Conservation (phyloP, 2,329 filamentous ascomycete genomes). For the Cladosporium sphaerospermum region DNA sequence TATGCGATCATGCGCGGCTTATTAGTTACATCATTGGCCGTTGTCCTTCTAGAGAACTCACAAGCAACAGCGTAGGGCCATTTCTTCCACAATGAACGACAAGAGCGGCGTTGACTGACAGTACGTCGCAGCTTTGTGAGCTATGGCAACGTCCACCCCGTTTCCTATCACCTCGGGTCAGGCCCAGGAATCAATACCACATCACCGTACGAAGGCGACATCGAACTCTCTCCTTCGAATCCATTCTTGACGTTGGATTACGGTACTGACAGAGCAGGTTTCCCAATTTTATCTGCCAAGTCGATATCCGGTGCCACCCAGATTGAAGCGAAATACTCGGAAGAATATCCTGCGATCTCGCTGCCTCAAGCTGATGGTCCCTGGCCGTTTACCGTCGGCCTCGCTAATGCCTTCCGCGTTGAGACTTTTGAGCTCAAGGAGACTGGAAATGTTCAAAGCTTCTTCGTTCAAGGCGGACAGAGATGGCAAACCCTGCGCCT, state of each 20-base stretch:
- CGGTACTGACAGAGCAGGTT: conserved; percentile 30
- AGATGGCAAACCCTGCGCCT: conserved; percentile 36
- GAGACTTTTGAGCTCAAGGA: conserved; percentile 36
- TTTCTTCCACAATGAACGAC: no score
- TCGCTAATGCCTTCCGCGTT: conserved; percentile 33
- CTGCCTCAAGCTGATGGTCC: conserved; percentile 31
- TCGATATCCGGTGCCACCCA: conserved; percentile 24
- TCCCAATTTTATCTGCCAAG: conserved; percentile 29
- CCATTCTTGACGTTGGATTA: conserved; percentile 15
- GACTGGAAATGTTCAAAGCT: conserved; percentile 26
- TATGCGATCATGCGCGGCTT: no score
- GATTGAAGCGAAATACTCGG: conserved; percentile 34
- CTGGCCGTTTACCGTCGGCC: conserved; percentile 22
- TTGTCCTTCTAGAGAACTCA: no score
- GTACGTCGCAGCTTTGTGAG: neutral
- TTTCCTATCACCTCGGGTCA: neutral
- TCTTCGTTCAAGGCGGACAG: conserved; percentile 38
- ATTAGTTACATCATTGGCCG: no score
- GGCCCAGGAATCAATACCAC: neutral
- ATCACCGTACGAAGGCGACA: neutral
- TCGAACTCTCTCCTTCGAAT: neutral
- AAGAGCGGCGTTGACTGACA: no score
- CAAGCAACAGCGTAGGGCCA: no score
- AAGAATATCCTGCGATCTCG: conserved; percentile 27
- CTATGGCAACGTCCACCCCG: conserved; percentile 1